Evolutionary conservation across 345 rosid species (phyloP).

Genomic region (Schrenkiella parvula): DNA sequence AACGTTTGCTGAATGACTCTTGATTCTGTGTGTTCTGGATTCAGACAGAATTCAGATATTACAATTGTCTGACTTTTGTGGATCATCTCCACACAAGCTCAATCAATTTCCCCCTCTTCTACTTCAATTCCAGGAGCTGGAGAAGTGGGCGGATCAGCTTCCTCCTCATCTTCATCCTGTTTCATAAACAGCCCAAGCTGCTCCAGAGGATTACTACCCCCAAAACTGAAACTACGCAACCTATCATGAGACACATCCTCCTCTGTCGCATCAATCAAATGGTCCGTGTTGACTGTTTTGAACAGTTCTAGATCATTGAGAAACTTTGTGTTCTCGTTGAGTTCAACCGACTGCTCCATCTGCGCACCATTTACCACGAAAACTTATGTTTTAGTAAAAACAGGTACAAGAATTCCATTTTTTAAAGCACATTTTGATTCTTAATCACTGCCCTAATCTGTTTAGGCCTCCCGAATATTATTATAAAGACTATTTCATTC

Average conservation of each 20-base stretch:
- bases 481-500: not conserved
- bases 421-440: not conserved
- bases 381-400: not conserved
- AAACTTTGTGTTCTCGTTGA: constrained; percentile 67
- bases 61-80: not conserved
- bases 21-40: not conserved
- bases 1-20: not conserved
- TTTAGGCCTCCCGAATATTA: not conserved
- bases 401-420: not conserved
- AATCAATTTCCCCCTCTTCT: constrained; percentile 34
- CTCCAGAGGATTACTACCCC: constrained; percentile 73
- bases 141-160: constrained; percentile 31
- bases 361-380: constrained; percentile 33
- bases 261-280: constrained; percentile 43
- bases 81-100: constrained; percentile 8
- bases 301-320: constrained; percentile 81
- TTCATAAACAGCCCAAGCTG: constrained; percentile 81
- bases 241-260: constrained; percentile 51
- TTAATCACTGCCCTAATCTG: not conserved
- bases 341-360: constrained; percentile 90
- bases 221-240: constrained; percentile 65
- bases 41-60: not conserved
- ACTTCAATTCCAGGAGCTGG: constrained; percentile 1
- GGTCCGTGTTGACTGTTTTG: constrained; percentile 55
- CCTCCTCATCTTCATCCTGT: constrained; percentile 56